These are phyloP conservation scores for Scheffersomyces ergatensis DNA, from an alignment of 805 yeast species.

Conservation along the genomic window DNA sequence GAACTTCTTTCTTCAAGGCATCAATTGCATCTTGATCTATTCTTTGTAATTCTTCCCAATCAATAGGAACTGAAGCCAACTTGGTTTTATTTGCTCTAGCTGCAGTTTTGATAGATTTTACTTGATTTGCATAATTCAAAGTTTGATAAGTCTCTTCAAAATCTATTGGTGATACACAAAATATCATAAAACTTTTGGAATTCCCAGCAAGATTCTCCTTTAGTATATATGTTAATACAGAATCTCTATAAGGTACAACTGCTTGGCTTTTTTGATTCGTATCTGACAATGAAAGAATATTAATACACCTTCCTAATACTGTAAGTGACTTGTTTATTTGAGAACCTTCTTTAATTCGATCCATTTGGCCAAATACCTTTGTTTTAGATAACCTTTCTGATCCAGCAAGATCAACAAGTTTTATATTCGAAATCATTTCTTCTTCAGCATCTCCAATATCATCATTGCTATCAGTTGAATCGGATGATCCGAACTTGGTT, in stretches of 20 bases:
- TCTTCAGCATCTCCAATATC: slow-evolving; percentile 38
- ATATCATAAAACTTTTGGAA: slow-evolving; percentile 85
- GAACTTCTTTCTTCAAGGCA: slow-evolving; percentile 29
- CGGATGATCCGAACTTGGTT: slow-evolving; percentile 38
- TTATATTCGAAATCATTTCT: slow-evolving; percentile 56
- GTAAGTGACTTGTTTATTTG: slow-evolving; percentile 77
- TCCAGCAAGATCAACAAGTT: slow-evolving; percentile 80
- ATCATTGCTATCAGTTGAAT: slow-evolving; percentile 9
- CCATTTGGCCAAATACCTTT: slow-evolving; percentile 52
- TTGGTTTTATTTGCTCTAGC: slow-evolving; percentile 47
- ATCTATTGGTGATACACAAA: slow-evolving; percentile 78
- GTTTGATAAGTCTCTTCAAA: slow-evolving; percentile 78
- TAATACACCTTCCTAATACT: slow-evolving; percentile 69
- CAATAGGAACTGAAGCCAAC: slow-evolving; percentile 22
- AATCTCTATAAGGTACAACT: slow-evolving; percentile 71
- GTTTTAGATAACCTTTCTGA: slow-evolving; percentile 69
- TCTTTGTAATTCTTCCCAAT: slow-evolving; percentile 28
- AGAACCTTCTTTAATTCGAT: slow-evolving; percentile 69
- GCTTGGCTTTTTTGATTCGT: slow-evolving; percentile 34
- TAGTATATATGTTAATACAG: slow-evolving; percentile 69
- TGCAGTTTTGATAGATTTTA: slow-evolving; percentile 61
- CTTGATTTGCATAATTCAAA: slow-evolving; percentile 73
- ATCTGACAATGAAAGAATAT: slow-evolving; percentile 30
- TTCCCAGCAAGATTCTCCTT: slow-evolving; percentile 80
- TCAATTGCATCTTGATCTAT: slow-evolving; percentile 25